phyloP scores from a whole-genome alignment of 2,329 filamentous ascomycete species.

The Penicillium carneum region DNA sequence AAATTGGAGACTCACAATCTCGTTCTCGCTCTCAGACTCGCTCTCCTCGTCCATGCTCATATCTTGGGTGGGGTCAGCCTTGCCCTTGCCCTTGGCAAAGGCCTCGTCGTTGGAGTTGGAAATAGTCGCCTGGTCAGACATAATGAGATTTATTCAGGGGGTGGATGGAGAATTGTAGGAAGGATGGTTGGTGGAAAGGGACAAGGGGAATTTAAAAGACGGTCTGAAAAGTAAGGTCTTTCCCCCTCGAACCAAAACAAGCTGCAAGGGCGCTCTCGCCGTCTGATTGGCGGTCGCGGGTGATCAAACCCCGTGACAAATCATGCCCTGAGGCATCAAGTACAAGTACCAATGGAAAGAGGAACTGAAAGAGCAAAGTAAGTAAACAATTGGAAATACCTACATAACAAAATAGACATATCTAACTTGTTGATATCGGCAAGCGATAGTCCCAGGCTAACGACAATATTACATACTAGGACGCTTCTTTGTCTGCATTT shows the following conservation, averaged over 20 bases:
- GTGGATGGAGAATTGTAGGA: conserved; percentile 29
- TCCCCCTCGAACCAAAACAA: conserved; percentile 37
- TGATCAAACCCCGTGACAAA: conserved; percentile 27
- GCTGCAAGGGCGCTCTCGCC: conserved; percentile 30
- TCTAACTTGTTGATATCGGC: neutral
- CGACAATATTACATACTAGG: neutral
- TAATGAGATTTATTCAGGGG: conserved; percentile 32
- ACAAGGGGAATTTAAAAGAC: conserved; percentile 28
- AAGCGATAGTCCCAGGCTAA: neutral
- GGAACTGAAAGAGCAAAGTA: neutral
- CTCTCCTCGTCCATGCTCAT: conserved; percentile 76
- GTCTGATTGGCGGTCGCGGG: conserved; percentile 30
- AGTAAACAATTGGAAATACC: neutral
- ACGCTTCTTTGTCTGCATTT: neutral
- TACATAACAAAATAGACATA: neutral
- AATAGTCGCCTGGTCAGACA: conserved; percentile 48
- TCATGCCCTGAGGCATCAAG: conserved; percentile 28
- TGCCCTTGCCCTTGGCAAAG: conserved; percentile 82
- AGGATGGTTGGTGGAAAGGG: conserved; percentile 31
- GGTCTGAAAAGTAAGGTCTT: conserved; percentile 37
- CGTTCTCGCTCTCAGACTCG: conserved; percentile 65
- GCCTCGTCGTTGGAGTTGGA: conserved; percentile 51
- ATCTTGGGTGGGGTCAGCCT: conserved; percentile 67
- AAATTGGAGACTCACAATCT: conserved; percentile 43
- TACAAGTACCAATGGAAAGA: neutral